Percentiles rank a stretch among this genome's conserved stretches.
Evolutionary conservation across 495 filamentous ascomycete genomes (phyloP).

Genomic region (Hypomontagnella submonticulosa): DNA sequence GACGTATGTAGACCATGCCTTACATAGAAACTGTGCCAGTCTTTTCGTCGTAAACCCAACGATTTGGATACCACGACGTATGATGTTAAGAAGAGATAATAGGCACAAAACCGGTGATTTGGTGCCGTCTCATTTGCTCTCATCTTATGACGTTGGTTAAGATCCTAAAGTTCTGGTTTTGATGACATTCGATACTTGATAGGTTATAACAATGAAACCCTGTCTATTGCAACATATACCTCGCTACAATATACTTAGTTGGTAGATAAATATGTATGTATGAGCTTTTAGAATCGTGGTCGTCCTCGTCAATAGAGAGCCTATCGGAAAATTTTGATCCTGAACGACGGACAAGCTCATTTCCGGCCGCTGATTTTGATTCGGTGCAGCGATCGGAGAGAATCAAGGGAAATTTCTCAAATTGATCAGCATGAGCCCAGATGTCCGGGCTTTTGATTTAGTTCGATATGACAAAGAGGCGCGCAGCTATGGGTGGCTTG

Average conservation of each 20-base stretch:
- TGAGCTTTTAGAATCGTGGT: slow-evolving; percentile 7
- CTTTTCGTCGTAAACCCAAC: neutral
- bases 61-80: neutral
- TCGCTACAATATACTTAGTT: neutral
- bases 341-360: slow-evolving; percentile 22
- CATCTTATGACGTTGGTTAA: slow-evolving; percentile 1
- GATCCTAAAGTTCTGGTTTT: slow-evolving; percentile 4
- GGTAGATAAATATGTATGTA: slow-evolving; percentile 10
- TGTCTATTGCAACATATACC: slow-evolving; percentile 22
- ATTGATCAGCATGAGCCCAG: slow-evolving; percentile 13
- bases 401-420: slow-evolving; percentile 7
- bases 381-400: slow-evolving; percentile 21
- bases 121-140: slow-evolving; percentile 2
- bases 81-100: slow-evolving; percentile 5
- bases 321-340: slow-evolving; percentile 31
- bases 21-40: slow-evolving; percentile 11
- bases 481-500: slow-evolving; percentile 23
- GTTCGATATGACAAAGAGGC: slow-evolving; percentile 22
- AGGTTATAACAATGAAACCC: slow-evolving; percentile 20
- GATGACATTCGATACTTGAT: slow-evolving; percentile 7
- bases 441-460: slow-evolving; percentile 12
- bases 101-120: slow-evolving; percentile 2
- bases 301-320: slow-evolving; percentile 3
- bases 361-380: slow-evolving; percentile 26
- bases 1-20: slow-evolving; percentile 15